Evolutionary conservation across 2,329 filamentous ascomycete genomes (phyloP).

Genomic region (Taxawa tesnikishii): DNA sequence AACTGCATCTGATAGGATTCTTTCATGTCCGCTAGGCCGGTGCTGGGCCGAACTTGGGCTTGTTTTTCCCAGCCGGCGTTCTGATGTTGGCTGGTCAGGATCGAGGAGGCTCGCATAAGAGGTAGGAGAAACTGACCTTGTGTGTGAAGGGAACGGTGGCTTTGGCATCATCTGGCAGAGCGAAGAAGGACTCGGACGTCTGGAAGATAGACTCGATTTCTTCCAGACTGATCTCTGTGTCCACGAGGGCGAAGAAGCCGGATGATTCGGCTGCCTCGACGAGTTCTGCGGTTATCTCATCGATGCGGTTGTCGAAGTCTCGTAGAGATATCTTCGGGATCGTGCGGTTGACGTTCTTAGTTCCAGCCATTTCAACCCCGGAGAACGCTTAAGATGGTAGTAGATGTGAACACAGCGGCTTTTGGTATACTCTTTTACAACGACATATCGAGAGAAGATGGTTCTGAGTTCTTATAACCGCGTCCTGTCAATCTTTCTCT

Average conservation of each 20-base stretch:
- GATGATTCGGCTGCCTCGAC: conserved; percentile 43
- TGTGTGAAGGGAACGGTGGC: conserved; percentile 41
- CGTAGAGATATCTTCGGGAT: conserved; percentile 43
- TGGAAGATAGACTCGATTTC: conserved; percentile 42
- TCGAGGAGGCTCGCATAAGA: too few relatives aligned
- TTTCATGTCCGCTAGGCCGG: conserved; percentile 45
- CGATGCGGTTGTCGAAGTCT: conserved; percentile 40
- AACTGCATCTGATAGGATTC: conserved; percentile 54
- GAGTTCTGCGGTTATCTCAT: conserved; percentile 41
- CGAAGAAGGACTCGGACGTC: conserved; percentile 41
- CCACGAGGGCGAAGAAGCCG: conserved; percentile 47
- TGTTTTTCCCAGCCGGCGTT: too few relatives aligned
- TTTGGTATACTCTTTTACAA: too few relatives aligned
- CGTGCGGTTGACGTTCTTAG: conserved; percentile 28
- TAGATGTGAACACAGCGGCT: too few relatives aligned
- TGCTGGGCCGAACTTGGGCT: conserved; percentile 45
- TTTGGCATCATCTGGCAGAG: conserved; percentile 39
- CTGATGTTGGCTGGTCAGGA: too few relatives aligned
- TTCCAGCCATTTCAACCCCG: too few relatives aligned
- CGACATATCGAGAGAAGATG: too few relatives aligned
- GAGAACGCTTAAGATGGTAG: too few relatives aligned
- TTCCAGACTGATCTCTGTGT: conserved; percentile 39
- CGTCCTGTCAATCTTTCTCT: too few relatives aligned
- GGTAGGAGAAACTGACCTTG: too few relatives aligned
- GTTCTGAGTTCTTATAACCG: too few relatives aligned